Base-by-base conservation (phyloP, 768 basidiomycete species). In the Suillus fuscotomentosus region DNA sequence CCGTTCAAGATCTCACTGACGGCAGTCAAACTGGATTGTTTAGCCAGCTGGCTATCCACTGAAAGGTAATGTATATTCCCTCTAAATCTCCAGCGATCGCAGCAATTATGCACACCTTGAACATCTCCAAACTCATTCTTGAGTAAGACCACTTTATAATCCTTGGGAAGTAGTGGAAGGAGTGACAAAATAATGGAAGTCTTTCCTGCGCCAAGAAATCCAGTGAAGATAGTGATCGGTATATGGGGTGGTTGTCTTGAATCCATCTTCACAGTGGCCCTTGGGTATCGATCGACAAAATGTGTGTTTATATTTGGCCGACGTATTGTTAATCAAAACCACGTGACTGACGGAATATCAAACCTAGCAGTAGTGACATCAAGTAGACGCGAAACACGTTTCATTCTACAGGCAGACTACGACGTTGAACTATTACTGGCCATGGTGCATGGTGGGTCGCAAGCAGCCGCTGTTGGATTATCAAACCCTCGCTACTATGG, bases 101-200 rank as follows among this genome's bases (percentile, higher is more conserved):
- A 55, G 27, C 36, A 34, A 17, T 34, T 61, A 62, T 24, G 60
- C 75, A 36, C 42, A 90, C 93, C 93, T 85, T 96, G 87, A 14
- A 97, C 84, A 79, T 98, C 95, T 20, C 96, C 96, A 71, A 94
- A 97, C 75, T 98, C 96, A 78, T 98, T 98, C 81, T 98, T 98
- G 67, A 98, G 83, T 45, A 98, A 78, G 7, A 95, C 94, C 39
- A 92, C 90, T 70, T 87, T 92, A 82, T 96, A 96, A 70, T 92
- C 89, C 61, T 86, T 85, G 3, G 94, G 92, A 8, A 98, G 81
- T 68, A 88, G 87, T 3, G 90, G 88, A 3, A 97, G 83, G 1
- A 97, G 81, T 2, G 91, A 90, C 20, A 97, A 85, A 67, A 97
- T 96, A 34, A 91, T 81, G 3, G 87, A 87, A 0, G 90, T 92